A percentile compares a stretch with the other conserved stretches of the same genome.
Conservation (phyloP, 169 alveolate species). For the Eimeria acervulina region DNA sequence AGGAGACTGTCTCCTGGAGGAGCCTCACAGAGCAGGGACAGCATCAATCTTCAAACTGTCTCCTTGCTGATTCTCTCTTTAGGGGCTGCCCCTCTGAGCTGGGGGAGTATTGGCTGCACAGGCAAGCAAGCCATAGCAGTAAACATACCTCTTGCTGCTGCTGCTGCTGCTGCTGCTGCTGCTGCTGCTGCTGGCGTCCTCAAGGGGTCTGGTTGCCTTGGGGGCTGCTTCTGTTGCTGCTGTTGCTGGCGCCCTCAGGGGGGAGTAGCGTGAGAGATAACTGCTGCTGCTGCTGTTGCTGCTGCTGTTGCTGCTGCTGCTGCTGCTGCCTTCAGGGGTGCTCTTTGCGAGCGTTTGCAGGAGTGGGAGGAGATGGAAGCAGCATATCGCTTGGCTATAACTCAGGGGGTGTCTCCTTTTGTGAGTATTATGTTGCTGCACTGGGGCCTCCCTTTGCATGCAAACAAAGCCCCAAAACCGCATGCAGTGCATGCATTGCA, state of each 20-base stretch:
- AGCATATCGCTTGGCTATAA: background rate
- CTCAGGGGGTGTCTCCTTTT: background rate
- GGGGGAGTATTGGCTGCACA: conserved; percentile 4
- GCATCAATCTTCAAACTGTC: too few species aligned
- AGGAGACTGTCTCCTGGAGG: background rate
- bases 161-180: background rate
- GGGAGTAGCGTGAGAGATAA: too few species aligned
- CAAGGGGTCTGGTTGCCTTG: background rate
- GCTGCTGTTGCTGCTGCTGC: conserved; percentile 19
- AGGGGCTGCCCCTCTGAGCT: background rate
- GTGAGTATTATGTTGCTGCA: background rate
- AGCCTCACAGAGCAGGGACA: background rate
- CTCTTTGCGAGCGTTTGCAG: conserved; percentile 19
- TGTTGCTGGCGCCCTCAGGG: background rate
- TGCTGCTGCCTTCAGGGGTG: conserved; percentile 34
- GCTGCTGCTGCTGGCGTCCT: background rate
- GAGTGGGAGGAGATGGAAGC: conserved; percentile 40
- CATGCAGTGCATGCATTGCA: too few species aligned
- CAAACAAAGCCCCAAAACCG: background rate
- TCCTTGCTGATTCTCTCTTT: background rate
- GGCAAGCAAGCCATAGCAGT: background rate
- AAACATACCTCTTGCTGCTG: background rate
- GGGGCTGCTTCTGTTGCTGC: background rate
- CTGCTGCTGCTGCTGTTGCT: background rate
- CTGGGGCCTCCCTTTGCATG: background rate